These are phyloP conservation scores for Parasarocladium wereldwijsianum DNA, from an alignment of 2,329 filamentous ascomycete genomes.

Conservation along the genomic window DNA sequence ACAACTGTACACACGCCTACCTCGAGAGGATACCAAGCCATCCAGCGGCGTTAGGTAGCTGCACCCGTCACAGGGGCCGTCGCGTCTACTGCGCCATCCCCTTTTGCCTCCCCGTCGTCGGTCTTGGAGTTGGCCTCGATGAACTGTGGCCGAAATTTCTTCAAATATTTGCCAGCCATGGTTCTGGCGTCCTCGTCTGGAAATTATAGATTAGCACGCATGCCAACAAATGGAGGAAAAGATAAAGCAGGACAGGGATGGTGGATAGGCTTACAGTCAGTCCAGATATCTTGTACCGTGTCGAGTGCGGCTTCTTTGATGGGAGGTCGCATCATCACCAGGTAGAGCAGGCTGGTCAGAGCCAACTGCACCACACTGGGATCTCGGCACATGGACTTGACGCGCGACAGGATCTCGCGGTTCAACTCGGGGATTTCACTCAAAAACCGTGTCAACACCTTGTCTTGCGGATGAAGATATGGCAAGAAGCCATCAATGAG, in stretches of 20 bases:
- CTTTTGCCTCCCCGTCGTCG: constrained; percentile 7
- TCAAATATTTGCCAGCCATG: constrained; percentile 46
- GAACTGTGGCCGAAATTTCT: constrained; percentile 44
- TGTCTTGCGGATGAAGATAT: constrained; percentile 84
- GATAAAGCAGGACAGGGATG: too few species aligned
- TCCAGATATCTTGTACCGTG: constrained; percentile 51
- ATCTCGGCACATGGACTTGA: constrained; percentile 53
- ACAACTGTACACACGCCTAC: too few species aligned
- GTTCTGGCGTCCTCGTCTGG: constrained; percentile 47
- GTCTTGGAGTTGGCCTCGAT: constrained; percentile 16
- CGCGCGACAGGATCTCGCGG: constrained; percentile 52
- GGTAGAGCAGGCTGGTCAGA: constrained; percentile 48
- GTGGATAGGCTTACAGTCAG: constrained; percentile 38
- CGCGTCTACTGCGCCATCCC: constrained; percentile 9
- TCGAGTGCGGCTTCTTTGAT: constrained; percentile 48
- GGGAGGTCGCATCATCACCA: constrained; percentile 54
- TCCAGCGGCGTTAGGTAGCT: constrained; percentile 2
- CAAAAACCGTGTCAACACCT: constrained; percentile 77
- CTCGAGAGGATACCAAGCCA: too few species aligned
- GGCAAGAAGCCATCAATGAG: constrained; percentile 82
- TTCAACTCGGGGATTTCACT: constrained; percentile 81
- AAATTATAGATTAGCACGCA: too few species aligned
- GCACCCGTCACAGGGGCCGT: constrained; percentile 17
- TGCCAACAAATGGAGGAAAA: too few species aligned
- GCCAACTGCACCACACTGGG: constrained; percentile 49